phyloP scores from a whole-genome alignment of 225 moss, liverwort and hornwort genomes.

The Sphagnum tenellum region DNA sequence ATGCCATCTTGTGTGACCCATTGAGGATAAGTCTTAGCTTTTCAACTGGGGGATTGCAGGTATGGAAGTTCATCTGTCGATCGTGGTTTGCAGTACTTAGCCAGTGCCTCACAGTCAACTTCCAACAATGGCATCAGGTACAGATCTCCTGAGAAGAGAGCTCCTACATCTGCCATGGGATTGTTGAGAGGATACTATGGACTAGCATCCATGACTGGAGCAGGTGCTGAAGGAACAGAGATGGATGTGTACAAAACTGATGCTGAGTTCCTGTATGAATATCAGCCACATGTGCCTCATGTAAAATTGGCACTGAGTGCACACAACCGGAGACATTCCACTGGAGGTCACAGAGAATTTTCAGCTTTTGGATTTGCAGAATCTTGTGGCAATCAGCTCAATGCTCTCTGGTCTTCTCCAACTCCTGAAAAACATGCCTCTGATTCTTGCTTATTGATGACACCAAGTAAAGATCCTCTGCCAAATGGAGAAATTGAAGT shows the following conservation, averaged over 20 bases:
- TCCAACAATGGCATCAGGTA: slow-evolving; percentile 9
- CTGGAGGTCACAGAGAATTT: slow-evolving; percentile 17
- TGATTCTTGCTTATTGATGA: slow-evolving; percentile 30
- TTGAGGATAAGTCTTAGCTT: no score
- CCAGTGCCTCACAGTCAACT: slow-evolving; percentile 16
- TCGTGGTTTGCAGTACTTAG: slow-evolving; percentile 7
- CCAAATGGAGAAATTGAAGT: slow-evolving; percentile 30
- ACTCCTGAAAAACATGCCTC: slow-evolving; percentile 18
- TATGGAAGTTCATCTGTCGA: slow-evolving; percentile 15
- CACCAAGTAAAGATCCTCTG: slow-evolving; percentile 30
- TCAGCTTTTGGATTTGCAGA: slow-evolving; percentile 31
- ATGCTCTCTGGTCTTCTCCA: slow-evolving; percentile 38
- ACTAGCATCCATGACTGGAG: slow-evolving; percentile 35
- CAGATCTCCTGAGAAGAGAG: slow-evolving; percentile 37
- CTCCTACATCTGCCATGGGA: slow-evolving; percentile 70
- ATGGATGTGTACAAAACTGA: slow-evolving; percentile 75
- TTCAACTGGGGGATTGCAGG: slow-evolving; percentile 10
- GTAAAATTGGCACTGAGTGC: slow-evolving; percentile 22
- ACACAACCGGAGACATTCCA: slow-evolving; percentile 14
- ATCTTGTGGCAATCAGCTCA: slow-evolving; percentile 32
- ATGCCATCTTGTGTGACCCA: no score
- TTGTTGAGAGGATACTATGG: slow-evolving; percentile 83
- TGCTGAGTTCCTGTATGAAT: slow-evolving; percentile 52
- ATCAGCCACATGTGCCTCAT: slow-evolving; percentile 51
- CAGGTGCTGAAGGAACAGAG: slow-evolving; percentile 59